Evolutionary conservation across 257 asterid species (phyloP).

Genomic region (Solanum okadae): DNA sequence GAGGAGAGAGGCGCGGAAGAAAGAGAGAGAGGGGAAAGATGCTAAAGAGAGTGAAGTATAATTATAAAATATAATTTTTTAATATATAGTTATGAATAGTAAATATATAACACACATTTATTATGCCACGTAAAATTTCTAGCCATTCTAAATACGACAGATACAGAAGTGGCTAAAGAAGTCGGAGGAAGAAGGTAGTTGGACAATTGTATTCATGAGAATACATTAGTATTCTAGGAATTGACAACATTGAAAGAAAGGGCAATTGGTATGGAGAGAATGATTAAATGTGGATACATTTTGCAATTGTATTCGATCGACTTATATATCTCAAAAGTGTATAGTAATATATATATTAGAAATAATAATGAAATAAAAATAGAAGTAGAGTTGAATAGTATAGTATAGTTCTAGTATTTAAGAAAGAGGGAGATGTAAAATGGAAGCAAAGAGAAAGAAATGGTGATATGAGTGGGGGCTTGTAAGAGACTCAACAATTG

Average conservation of each 20-base stretch:
- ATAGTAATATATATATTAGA: not conserved
- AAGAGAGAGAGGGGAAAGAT: not conserved
- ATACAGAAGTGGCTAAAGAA: no score
- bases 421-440: slow-evolving; percentile 29
- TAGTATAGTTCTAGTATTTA: not conserved
- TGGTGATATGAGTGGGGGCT: slow-evolving; percentile 8
- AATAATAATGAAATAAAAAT: no score
- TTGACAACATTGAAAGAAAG: not conserved
- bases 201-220: not conserved
- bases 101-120: no score
- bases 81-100: no score
- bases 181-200: not conserved
- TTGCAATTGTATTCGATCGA: not conserved
- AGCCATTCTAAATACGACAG: no score
- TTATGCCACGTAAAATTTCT: no score
- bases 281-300: no score
- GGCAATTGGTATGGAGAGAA: no score
- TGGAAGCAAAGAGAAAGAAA: slow-evolving; percentile 42
- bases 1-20: not conserved
- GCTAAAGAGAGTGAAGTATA: no score
- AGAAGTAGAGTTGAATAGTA: not conserved
- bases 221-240: not conserved
- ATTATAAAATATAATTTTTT: no score
- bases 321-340: not conserved
- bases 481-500: slow-evolving; percentile 28